These are phyloP conservation scores for Boletus speciosus DNA, from an alignment of 768 basidiomycete genomes.

Conservation along the genomic window DNA sequence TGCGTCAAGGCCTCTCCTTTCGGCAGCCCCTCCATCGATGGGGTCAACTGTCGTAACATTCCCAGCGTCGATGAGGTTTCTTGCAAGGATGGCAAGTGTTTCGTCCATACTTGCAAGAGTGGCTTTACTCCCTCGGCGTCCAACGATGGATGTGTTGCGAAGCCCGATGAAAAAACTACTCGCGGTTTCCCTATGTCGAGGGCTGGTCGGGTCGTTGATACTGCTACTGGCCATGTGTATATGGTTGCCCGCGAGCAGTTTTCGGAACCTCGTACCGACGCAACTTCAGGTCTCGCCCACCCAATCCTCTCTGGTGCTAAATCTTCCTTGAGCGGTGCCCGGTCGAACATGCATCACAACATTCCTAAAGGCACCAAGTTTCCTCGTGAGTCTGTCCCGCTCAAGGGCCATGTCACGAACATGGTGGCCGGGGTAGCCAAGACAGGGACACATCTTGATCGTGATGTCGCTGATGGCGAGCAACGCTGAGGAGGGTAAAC, in stretches of 20 bases:
- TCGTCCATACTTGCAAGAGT: constrained; percentile 24
- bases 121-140: constrained; percentile 15
- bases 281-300: not conserved
- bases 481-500: not conserved
- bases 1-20: constrained; percentile 27
- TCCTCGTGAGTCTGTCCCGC: not conserved
- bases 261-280: not conserved
- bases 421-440: not conserved
- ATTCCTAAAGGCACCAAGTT: not conserved
- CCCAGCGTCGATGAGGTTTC: constrained; percentile 26
- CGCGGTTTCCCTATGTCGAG: not conserved
- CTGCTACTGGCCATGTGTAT: too few relatives aligned
- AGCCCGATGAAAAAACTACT: not conserved
- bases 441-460: not conserved
- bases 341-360: not conserved
- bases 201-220: not conserved
- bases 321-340: too few relatives aligned
- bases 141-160: constrained; percentile 14
- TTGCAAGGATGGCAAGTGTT: constrained; percentile 28
- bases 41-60: constrained; percentile 34
- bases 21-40: constrained; percentile 10
- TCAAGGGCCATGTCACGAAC: not conserved
- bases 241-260: too few relatives aligned
- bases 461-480: not conserved
- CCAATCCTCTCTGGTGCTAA: not conserved